Percentiles rank a stretch among this genome's conserved stretches.
Conservation (phyloP, 2,329 filamentous ascomycete genomes). For the Hysterium pulicare region DNA sequence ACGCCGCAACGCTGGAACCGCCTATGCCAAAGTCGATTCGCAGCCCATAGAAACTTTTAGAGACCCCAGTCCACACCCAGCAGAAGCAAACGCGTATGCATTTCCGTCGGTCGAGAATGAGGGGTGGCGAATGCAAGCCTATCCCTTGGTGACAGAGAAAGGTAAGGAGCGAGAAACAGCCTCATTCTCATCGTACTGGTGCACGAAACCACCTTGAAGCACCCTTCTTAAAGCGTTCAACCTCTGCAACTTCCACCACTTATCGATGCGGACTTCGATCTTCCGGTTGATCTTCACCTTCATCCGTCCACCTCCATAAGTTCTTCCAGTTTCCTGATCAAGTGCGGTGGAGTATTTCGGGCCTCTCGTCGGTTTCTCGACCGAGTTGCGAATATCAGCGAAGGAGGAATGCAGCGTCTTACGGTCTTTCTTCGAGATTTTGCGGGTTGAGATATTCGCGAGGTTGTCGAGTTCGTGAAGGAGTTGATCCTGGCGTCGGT, state of each 20-base stretch:
- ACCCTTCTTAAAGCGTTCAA: constrained; percentile 60
- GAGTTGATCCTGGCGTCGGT: constrained; percentile 61
- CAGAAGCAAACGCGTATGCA: no score
- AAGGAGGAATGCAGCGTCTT: constrained; percentile 66
- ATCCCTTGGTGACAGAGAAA: constrained; percentile 20
- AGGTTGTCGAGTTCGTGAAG: constrained; percentile 58
- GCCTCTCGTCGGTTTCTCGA: constrained; percentile 64
- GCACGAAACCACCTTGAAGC: constrained; percentile 46
- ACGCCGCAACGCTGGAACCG: no score
- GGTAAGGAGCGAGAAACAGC: constrained; percentile 30
- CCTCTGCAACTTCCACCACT: constrained; percentile 70
- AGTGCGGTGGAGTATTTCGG: constrained; percentile 65
- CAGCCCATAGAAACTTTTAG: no score
- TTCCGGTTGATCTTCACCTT: constrained; percentile 57
- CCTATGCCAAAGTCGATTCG: no score
- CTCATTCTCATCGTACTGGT: constrained; percentile 38
- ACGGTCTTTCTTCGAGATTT: constrained; percentile 63
- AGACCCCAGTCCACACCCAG: no score
- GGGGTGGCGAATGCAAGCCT: no score
- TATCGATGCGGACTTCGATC: constrained; percentile 62
- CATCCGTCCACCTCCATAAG: constrained; percentile 59
- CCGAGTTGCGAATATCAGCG: constrained; percentile 61
- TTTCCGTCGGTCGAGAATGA: no score
- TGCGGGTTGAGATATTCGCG: constrained; percentile 57
- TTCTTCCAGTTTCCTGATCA: constrained; percentile 56